phyloP scores from a whole-genome alignment of 75 land plant species.

The Cryptomeria japonica region DNA sequence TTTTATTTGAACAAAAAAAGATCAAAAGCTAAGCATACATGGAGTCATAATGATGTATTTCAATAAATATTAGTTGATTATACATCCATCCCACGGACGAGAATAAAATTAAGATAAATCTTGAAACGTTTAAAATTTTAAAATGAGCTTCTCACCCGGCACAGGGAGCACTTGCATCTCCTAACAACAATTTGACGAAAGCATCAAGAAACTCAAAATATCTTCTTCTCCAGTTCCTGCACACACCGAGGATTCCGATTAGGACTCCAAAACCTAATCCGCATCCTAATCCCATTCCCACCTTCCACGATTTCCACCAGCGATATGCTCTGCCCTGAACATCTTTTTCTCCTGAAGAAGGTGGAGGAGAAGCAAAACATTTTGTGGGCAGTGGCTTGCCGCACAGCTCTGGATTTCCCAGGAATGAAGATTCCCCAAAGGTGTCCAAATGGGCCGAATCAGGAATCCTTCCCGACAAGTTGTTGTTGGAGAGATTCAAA shows the following conservation, averaged over 20 bases:
- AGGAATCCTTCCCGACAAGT: slow-evolving; percentile 14
- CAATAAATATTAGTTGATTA: too few relatives aligned
- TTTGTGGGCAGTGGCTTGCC: slow-evolving; percentile 1
- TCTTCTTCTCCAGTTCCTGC: background rate
- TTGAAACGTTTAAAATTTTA: too few relatives aligned
- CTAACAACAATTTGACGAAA: too few relatives aligned
- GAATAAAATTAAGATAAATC: too few relatives aligned
- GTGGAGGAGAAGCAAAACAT: background rate
- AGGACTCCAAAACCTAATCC: background rate
- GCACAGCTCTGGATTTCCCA: slow-evolving; percentile 16
- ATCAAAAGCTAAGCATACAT: too few relatives aligned
- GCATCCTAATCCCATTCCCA: background rate
- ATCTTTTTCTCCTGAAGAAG: background rate
- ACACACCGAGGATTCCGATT: background rate
- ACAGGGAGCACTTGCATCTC: too few relatives aligned
- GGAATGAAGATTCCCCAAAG: background rate
- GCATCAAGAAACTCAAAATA: background rate
- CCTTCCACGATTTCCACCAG: background rate
- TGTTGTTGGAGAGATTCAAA: slow-evolving; percentile 18
- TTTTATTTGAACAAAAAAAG: too few relatives aligned
- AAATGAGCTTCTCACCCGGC: too few relatives aligned
- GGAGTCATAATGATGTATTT: too few relatives aligned
- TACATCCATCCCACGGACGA: too few relatives aligned
- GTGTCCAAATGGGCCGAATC: background rate
- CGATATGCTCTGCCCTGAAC: too few relatives aligned